A percentile compares a stretch with the other conserved stretches of the same genome.
These are phyloP conservation scores for Kwoniella sp. DNA, from an alignment of 768 basidiomycete species.

Conservation along the genomic window DNA sequence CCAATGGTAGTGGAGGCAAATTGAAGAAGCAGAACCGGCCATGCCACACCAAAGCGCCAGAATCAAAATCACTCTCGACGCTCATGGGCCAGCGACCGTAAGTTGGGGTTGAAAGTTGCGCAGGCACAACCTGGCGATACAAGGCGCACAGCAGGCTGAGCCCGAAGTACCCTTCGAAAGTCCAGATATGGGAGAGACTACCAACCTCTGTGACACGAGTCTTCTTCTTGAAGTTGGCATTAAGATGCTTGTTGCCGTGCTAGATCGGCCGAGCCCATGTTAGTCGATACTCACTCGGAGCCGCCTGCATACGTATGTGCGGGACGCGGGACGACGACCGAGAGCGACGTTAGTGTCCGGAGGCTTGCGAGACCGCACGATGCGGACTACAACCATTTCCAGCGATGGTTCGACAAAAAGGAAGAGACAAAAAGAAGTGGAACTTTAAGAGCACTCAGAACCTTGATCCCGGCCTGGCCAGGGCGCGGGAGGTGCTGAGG, in stretches of 20 bases:
- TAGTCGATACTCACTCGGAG: constrained; percentile 12
- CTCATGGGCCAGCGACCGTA: constrained; percentile 34
- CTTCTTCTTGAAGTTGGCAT: constrained; percentile 90
- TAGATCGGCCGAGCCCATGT: constrained; percentile 46
- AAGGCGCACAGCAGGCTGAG: constrained; percentile 1
- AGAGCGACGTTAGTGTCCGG: too few relatives aligned
- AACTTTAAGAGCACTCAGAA: constrained; percentile 15
- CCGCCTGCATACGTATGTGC: too few relatives aligned
- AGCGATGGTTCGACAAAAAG: too few relatives aligned
- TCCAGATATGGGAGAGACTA: too few relatives aligned
- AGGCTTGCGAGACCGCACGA: too few relatives aligned
- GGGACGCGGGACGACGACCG: too few relatives aligned
- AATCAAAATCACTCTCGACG: constrained; percentile 25
- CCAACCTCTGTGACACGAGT: constrained; percentile 97
- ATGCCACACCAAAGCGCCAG: too few relatives aligned
- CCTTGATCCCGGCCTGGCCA: constrained; percentile 46
- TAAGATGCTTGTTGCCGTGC: constrained; percentile 90
- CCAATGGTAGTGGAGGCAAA: neutral
- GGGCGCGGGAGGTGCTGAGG: constrained; percentile 29
- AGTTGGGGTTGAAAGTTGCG: constrained; percentile 12
- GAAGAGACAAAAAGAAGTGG: constrained; percentile 12
- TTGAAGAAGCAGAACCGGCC: neutral
- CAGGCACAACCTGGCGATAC: neutral
- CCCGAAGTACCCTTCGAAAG: neutral
- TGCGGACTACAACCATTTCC: too few relatives aligned